These are phyloP conservation scores for Echites panduratus DNA, from an alignment of 257 asterid genomes.

Conservation along the genomic window DNA sequence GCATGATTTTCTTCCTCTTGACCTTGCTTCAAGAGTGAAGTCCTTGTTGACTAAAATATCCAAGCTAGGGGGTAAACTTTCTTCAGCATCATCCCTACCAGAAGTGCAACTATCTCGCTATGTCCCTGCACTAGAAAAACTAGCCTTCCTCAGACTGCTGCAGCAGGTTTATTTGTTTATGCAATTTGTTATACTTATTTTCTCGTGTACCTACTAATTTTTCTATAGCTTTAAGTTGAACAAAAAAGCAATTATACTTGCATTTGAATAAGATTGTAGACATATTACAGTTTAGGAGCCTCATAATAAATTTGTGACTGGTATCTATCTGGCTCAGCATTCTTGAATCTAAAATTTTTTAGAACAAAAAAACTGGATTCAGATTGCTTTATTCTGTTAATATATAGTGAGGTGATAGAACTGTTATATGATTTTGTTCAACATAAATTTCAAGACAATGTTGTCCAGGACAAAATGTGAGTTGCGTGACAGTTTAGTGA, in stretches of 20 bases:
- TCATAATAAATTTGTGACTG: background rate
- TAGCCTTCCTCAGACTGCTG: constrained; percentile 74
- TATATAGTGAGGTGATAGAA: background rate
- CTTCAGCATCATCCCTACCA: constrained; percentile 73
- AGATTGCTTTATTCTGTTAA: background rate
- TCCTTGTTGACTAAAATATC: constrained; percentile 57
- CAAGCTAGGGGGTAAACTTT: constrained; percentile 64
- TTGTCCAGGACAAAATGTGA: background rate
- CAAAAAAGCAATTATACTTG: background rate
- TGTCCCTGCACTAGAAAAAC: constrained; percentile 72
- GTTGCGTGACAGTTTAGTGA: background rate
- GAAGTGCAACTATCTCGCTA: constrained; percentile 62
- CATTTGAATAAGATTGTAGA: background rate
- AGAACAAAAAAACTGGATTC: background rate
- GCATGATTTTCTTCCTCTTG: constrained; percentile 68
- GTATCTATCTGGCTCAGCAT: background rate
- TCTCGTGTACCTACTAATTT: too few species aligned
- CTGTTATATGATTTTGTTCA: background rate
- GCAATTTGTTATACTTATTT: background rate
- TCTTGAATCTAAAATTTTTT: background rate
- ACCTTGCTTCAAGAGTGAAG: constrained; percentile 64
- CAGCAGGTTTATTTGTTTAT: constrained; percentile 48
- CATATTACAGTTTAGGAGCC: background rate
- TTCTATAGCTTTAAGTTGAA: background rate
- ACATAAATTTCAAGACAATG: background rate